These are phyloP conservation scores for Pseudogymnoascus sp. DNA, from an alignment of 2,329 filamentous ascomycete species.

Conservation along the genomic window DNA sequence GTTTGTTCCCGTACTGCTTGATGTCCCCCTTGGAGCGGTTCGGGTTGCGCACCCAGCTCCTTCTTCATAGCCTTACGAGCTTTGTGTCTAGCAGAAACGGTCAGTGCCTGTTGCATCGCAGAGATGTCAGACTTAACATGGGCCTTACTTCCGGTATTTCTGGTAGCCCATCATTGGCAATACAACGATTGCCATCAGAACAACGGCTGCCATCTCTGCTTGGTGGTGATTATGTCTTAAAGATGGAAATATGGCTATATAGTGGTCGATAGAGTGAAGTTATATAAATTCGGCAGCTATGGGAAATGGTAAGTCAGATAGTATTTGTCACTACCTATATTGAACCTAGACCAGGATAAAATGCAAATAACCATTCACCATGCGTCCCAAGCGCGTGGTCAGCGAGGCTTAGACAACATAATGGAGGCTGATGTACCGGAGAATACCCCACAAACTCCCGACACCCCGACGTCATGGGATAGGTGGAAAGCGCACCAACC, in stretches of 20 bases:
- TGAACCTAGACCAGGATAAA: neutral
- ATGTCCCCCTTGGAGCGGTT: neutral
- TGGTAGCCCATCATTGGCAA: neutral
- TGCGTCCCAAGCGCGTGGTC: neutral
- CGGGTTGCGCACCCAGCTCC: neutral
- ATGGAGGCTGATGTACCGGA: neutral
- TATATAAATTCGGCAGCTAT: neutral
- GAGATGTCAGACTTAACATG: neutral
- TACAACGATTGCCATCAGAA: constrained; percentile 1
- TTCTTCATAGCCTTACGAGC: neutral
- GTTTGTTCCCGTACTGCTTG: neutral
- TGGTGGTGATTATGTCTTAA: neutral
- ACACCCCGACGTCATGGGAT: constrained; percentile 1
- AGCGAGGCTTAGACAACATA: neutral
- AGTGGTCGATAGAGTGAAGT: neutral
- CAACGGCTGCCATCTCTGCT: neutral
- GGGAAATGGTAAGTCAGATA: neutral
- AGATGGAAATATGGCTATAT: neutral
- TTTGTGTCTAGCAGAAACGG: neutral
- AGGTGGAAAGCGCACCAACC: neutral
- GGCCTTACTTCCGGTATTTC: neutral
- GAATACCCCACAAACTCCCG: neutral
- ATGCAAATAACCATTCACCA: neutral
- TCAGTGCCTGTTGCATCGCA: neutral
- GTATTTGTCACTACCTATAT: neutral